phyloP scores from a whole-genome alignment of 352 stramenopile species.

The Phytophthora megakarya region DNA sequence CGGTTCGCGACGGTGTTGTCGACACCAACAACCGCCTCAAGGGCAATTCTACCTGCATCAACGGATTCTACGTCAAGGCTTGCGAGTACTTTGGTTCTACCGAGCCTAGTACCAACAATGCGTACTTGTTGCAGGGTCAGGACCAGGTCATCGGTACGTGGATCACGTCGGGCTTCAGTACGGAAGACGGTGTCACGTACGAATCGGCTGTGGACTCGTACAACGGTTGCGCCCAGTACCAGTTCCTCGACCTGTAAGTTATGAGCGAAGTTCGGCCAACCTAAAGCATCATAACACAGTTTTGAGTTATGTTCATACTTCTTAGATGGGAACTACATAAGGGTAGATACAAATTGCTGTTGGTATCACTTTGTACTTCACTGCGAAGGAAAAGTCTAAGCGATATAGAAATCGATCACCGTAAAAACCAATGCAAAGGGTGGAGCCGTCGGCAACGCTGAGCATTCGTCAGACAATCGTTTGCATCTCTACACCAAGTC shows the following conservation, averaged over 20 bases:
- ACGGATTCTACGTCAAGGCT: conserved; percentile 63
- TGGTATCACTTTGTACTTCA: no score
- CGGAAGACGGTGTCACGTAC: conserved; percentile 58
- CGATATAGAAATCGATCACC: no score
- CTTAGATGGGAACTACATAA: no score
- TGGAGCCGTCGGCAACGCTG: no score
- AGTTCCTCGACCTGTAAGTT: conserved; percentile 44
- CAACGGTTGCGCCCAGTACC: conserved; percentile 44
- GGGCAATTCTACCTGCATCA: conserved; percentile 52
- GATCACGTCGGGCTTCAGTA: conserved; percentile 72
- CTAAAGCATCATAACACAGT: neutral
- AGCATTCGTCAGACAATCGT: no score
- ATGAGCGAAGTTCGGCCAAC: neutral
- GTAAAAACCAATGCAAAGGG: no score
- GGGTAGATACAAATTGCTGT: no score
- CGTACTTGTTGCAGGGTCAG: conserved; percentile 67
- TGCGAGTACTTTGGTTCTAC: conserved; percentile 52
- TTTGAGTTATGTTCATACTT: no score
- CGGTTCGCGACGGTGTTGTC: conserved; percentile 59
- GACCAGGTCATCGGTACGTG: conserved; percentile 65
- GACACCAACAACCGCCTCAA: conserved; percentile 74
- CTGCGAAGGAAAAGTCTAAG: no score
- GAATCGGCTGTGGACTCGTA: conserved; percentile 44
- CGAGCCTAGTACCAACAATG: conserved; percentile 49
- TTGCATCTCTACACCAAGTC: no score